Percentiles rank a stretch among this genome's conserved stretches.
These are phyloP conservation scores for Mimosa bimucronata DNA, from an alignment of 306 rosid species.

Conservation along the genomic window DNA sequence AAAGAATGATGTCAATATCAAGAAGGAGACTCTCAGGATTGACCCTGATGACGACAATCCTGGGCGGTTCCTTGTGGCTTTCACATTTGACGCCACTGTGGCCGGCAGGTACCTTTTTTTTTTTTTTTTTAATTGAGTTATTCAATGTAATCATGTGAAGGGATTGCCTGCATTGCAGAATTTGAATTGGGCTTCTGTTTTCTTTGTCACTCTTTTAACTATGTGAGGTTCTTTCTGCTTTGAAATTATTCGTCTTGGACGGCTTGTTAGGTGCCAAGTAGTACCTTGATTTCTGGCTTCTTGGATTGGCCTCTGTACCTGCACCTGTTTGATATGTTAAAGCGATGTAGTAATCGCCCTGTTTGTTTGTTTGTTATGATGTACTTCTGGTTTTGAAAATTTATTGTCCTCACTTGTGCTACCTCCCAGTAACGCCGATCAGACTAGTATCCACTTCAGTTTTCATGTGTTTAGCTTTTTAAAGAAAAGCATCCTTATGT, in stretches of 20 bases:
- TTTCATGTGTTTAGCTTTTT: not conserved
- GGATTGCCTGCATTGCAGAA: not conserved
- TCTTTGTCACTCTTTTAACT: not conserved
- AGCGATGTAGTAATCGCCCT: slow-evolving; percentile 6
- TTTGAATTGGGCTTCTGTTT: slow-evolving; percentile 19
- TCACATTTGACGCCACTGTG: slow-evolving; percentile 86
- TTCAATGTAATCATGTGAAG: not conserved
- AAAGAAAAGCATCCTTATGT: slow-evolving; percentile 25
- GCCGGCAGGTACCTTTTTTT: slow-evolving; percentile 72
- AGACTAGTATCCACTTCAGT: not conserved
- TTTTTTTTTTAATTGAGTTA: slow-evolving; percentile 3
- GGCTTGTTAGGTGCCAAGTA: not conserved
- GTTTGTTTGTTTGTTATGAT: slow-evolving; percentile 7
- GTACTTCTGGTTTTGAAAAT: not conserved
- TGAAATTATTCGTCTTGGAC: slow-evolving; percentile 4
- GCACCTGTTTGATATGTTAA: not conserved
- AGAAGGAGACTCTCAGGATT: slow-evolving; percentile 82
- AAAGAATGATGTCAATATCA: slow-evolving; percentile 83
- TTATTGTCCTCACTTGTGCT: not conserved
- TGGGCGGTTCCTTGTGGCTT: slow-evolving; percentile 69
- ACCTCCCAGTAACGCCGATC: slow-evolving; percentile 8
- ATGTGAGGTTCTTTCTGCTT: not conserved
- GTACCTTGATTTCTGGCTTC: not conserved
- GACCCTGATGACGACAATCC: slow-evolving; percentile 77
- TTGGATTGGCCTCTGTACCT: slow-evolving; percentile 12